phyloP scores from a whole-genome alignment of 352 stramenopile genomes.

The Phytophthora ohioensis region DNA sequence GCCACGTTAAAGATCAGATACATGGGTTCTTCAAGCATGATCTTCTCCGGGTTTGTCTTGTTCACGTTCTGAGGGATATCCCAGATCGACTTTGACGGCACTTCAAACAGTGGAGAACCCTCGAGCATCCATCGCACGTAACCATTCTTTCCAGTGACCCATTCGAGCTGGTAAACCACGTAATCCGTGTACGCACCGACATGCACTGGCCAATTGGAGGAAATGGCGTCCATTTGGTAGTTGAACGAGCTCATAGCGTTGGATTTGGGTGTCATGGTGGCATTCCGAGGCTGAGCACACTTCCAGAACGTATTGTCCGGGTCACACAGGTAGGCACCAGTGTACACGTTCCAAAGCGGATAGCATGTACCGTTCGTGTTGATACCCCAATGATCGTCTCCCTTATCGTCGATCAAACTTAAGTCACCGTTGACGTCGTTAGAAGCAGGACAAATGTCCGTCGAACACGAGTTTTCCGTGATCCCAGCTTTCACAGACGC shows the following conservation, averaged over 20 bases:
- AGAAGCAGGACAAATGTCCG: slow-evolving; percentile 42
- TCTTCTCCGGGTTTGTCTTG: slow-evolving; percentile 64
- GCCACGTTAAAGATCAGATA: slow-evolving; percentile 96
- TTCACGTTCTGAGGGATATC: slow-evolving; percentile 43
- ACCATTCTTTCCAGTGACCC: slow-evolving; percentile 51
- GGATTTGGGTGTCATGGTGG: slow-evolving; percentile 43
- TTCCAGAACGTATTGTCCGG: slow-evolving; percentile 52
- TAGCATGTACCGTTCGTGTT: slow-evolving; percentile 60
- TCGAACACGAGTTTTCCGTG: too few species aligned
- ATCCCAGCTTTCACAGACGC: slow-evolving; percentile 45
- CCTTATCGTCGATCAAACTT: slow-evolving; percentile 47
- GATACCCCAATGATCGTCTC: slow-evolving; percentile 50
- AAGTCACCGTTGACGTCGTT: slow-evolving; percentile 52
- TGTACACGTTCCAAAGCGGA: slow-evolving; percentile 56
- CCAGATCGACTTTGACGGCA: slow-evolving; percentile 61
- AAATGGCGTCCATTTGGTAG: slow-evolving; percentile 44
- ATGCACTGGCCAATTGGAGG: slow-evolving; percentile 80
- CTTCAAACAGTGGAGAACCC: slow-evolving; percentile 72
- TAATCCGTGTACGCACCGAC: slow-evolving; percentile 70
- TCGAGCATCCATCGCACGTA: slow-evolving; percentile 61
- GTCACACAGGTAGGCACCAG: slow-evolving; percentile 54
- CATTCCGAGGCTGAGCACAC: slow-evolving; percentile 54
- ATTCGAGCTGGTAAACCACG: slow-evolving; percentile 38
- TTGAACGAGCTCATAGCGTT: slow-evolving; percentile 43
- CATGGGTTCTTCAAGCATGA: slow-evolving; percentile 92